phyloP scores from a whole-genome alignment of 2,329 filamentous ascomycete species.

The Colletotrichum agaves region DNA sequence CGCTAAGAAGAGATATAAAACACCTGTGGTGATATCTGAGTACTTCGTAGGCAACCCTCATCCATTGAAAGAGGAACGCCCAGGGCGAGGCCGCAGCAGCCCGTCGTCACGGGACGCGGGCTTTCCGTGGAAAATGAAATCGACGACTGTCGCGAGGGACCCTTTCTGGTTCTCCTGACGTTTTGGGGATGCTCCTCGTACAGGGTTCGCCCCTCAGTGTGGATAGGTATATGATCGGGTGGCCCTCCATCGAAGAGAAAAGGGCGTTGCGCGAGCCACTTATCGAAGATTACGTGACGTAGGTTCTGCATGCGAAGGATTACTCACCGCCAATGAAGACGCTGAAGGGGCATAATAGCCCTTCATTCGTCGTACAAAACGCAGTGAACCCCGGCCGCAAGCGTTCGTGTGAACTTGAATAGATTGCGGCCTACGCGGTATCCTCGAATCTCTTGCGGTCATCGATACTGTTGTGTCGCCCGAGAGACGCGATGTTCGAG shows the following conservation, averaged over 20 bases:
- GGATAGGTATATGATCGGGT: slow-evolving; percentile 5
- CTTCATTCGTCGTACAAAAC: slow-evolving; percentile 30
- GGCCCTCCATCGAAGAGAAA: not conserved
- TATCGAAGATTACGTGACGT: slow-evolving; percentile 24
- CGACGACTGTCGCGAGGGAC: not conserved
- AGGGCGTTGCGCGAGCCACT: slow-evolving; percentile 15
- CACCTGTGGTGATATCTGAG: slow-evolving; percentile 19
- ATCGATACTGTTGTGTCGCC: slow-evolving; percentile 22
- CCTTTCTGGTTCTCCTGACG: not conserved
- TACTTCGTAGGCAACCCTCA: slow-evolving; percentile 30
- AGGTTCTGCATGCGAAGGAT: slow-evolving; percentile 17
- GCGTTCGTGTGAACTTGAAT: slow-evolving; percentile 3
- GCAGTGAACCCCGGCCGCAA: slow-evolving; percentile 4
- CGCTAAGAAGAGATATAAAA: slow-evolving; percentile 9
- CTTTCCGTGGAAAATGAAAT: slow-evolving; percentile 6
- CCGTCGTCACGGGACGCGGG: slow-evolving; percentile 31
- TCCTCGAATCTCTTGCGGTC: slow-evolving; percentile 10
- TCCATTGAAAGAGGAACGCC: slow-evolving; percentile 6
- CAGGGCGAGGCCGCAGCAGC: slow-evolving; percentile 26
- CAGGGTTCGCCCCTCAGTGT: not conserved
- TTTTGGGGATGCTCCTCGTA: slow-evolving; percentile 8
- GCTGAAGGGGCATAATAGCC: slow-evolving; percentile 21
- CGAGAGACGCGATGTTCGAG: slow-evolving; percentile 1
- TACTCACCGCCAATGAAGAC: slow-evolving; percentile 31
- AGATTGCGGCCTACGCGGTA: slow-evolving; percentile 31